Evolutionary conservation across 768 basidiomycete species (phyloP), one percentile per base, ranked within the genome.

Genomic region (Phylloporus sp.): DNA sequence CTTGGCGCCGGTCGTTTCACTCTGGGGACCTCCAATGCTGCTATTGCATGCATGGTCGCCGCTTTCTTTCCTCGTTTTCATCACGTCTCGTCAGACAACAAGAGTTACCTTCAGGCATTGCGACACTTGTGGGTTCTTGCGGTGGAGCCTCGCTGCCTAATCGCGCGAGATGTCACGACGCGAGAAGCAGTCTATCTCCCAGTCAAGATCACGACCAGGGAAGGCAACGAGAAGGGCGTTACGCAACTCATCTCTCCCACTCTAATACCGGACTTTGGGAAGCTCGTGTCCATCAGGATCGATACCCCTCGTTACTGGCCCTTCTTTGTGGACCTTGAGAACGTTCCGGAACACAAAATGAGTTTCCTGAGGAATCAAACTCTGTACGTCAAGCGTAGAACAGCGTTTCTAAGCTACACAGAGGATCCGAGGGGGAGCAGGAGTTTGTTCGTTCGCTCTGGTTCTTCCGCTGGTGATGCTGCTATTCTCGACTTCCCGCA

Each of bases 241-340:
- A 82, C 84, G 2, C 84, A 87, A 54, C 72, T 96, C 38, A 91
- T 94, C 46, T 88, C 92, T 0, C 96, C 96, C 0, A 95, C 95
- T 0, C 76, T 98, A 5, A 86, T 96, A 50, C 92, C 93, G 0
- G 87, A 94, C 52, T 78, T 97, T 52, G 82, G 88, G 60, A 81
- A 78, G 47, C 73, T 98, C 13, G 69, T 82, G 37, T 85, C 88
- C 5, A 85, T 99, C 56, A 76, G 86, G 37, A 84, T 94, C 20
- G 93, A 97, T 58, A 96, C 90, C 0, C 93, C 92, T 14, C 81
- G 96, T 6, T 98, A 99, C 65, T 96, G 91, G 90, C 86, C 93
- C 0, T 87, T 94, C 67, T 82, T 84, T 48, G 77, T 97, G 27
- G 87, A 94, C 57, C 79, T 87, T 17, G 76, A 81, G 32, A 70